Evolutionary conservation across 148 eudicot genomes (phyloP), one percentile per base, ranked within the genome.

Genomic region (Chenopodium formosanum): DNA sequence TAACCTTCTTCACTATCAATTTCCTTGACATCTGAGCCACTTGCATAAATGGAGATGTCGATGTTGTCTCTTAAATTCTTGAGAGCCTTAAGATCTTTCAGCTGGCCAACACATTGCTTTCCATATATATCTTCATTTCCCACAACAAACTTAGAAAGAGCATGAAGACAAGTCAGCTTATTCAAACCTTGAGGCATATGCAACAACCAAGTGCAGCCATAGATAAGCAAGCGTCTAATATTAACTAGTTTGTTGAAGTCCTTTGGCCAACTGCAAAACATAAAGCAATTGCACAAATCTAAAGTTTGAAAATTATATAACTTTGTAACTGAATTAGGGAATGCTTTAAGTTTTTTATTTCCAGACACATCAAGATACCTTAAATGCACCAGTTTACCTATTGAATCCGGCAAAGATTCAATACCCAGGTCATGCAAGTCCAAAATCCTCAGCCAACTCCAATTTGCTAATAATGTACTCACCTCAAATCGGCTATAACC

Each of bases 161-260:
- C 71, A 11, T 47, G 77, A 60, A 82, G 80, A 62, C 4, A 22
- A 72, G 70, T 77, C 77, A 82, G 47, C 32, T 19, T 76, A 25
- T 17, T 70, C 80, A 82, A 56, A 25, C 80, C 31, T 22, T 16
- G 11, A 68, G 84, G 80, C 84, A 76, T 82, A 16, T 16, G 12
- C 7, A 27, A 2, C 34, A 82, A 16, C 22, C 10, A 2, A 1
- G 0, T 0, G 9, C 32, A 78, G 31, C n/a, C 50, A 5, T 2
- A 1, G 1, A 8, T 82, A 40, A 48, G 69, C 62, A 81, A 64
- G 12, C 1, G 1, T 2, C 74, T 79, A 27, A 68, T 67, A 13
- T 74, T 70, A 20, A 82, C 60, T 8, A 56, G 46, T 19, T 50
- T 52, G 63, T 37, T 16, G 17, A 81, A 63, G 14, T 47, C 67